Percentiles rank a stretch among this genome's conserved stretches.
These are phyloP conservation scores for Umbelopsis isabellina DNA, from an alignment of 192 early-diverging fungal species.

Conservation along the genomic window DNA sequence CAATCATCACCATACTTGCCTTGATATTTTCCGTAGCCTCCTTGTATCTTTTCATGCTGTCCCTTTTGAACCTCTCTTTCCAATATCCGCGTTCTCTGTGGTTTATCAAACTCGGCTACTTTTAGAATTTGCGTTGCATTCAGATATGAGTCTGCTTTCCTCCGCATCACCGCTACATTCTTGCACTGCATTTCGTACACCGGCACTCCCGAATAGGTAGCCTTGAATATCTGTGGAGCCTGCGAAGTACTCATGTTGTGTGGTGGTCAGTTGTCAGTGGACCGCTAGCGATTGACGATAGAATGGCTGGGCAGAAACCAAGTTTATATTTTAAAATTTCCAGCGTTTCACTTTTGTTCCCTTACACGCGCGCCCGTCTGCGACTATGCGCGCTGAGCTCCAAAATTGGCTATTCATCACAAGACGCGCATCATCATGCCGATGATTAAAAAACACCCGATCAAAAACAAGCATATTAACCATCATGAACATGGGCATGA, in stretches of 20 bases:
- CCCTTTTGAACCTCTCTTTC: conserved; percentile 90
- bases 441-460: too few species aligned
- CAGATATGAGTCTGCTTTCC: conserved; percentile 85
- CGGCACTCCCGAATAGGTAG: conserved; percentile 91
- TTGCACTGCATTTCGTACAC: conserved; percentile 94
- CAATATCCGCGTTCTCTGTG: conserved; percentile 88
- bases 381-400: too few species aligned
- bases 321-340: conserved; percentile 11
- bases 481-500: too few species aligned
- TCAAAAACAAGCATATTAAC: too few species aligned
- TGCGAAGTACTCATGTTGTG: not conserved
- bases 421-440: too few species aligned
- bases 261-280: too few species aligned
- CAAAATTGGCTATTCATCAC: too few species aligned
- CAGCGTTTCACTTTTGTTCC: too few species aligned
- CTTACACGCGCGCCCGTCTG: too few species aligned
- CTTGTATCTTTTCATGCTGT: conserved; percentile 95
- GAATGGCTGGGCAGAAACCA: not conserved
- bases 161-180: conserved; percentile 75
- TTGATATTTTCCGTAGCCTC: conserved; percentile 98
- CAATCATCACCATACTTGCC: conserved; percentile 54
- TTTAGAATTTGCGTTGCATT: conserved; percentile 99
- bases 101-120: conserved; percentile 94
- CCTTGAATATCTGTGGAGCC: conserved; percentile 70
- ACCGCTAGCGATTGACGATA: too few species aligned